Evolutionary conservation across 129 eudicot genomes (phyloP), one percentile per base, ranked within the genome.

Genomic region (Chrysanthemum lavandulifolium): DNA sequence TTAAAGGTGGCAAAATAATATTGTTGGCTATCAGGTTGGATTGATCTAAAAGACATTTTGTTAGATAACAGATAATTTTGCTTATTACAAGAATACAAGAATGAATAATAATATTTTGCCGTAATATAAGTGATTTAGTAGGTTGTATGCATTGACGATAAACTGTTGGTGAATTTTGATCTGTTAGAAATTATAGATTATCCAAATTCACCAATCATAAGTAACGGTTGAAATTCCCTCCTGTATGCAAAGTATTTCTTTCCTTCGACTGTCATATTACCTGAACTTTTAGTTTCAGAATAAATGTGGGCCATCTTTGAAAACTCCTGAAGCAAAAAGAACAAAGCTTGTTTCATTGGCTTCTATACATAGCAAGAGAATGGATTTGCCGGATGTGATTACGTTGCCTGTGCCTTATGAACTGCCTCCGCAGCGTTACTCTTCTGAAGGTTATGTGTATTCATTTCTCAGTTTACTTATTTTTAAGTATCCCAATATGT

Each of bases 341-440:
- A 90, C 86, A 67, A 91, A 88, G 67, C 84, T 95, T 66, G 96
- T 91, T 13, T 77, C 96, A 27, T 63, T 95, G 80, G 67, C 82
- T 79, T 87, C 92, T 82, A 74, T 73, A 52, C 86, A 78, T 72
- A 84, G 73, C 59, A 61, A 31, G 50, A 72, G 73, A 48, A 29
- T 36, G 36, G 80, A 88, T 58, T 27, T 72, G 23, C 59, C n/a
- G 18, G 96, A 90, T 69, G 81, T 86, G 51, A 81, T 95, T 73
- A n/a, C 68, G 11, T 73, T 95, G 65, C 99, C 99, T 2, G 85
- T 95, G 66, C 99, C 99, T 33, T 95, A 91, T 15, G 91, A 88
- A 79, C 97, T 95, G 63, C 99, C 99, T 73, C 97, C 97, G n/a
- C n/a, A 61, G 15, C 87, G 85, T 47, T 95, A 95, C 81, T 74